Conservation (phyloP, 108 stramenopile genomes). For the Cyclotella cryptica region DNA sequence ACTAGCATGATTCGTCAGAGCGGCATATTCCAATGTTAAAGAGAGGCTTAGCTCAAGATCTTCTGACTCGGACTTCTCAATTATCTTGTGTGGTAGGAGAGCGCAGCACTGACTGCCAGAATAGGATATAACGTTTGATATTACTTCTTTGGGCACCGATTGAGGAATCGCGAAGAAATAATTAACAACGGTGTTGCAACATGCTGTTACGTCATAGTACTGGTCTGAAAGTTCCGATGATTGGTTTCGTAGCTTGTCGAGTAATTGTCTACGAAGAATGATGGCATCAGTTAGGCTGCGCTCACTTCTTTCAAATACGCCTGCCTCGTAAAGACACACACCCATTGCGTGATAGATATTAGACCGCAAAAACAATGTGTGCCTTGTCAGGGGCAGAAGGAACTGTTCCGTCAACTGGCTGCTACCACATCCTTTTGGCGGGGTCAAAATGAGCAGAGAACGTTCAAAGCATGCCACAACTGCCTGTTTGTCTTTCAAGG, state of each 20-base stretch:
- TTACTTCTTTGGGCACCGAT: conserved; percentile 11
- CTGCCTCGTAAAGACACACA: conserved; percentile 37
- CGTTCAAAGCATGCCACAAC: conserved; percentile 42
- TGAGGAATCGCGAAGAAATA: conserved; percentile 17
- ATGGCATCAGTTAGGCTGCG: conserved; percentile 28
- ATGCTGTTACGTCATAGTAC: background rate
- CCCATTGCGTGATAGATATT: conserved; percentile 44
- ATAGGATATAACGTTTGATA: conserved; percentile 15
- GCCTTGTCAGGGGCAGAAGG: conserved; percentile 19
- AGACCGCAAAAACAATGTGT: conserved; percentile 39
- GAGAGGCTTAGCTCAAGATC: conserved; percentile 44
- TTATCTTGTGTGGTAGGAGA: conserved; percentile 18
- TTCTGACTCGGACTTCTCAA: conserved; percentile 26
- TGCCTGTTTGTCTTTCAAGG: conserved; percentile 19
- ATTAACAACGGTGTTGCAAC: conserved; percentile 2
- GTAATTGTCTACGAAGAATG: conserved; percentile 31
- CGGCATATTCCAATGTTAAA: conserved; percentile 46
- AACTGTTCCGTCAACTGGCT: conserved; percentile 20
- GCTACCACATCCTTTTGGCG: conserved; percentile 13
- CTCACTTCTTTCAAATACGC: conserved; percentile 28
- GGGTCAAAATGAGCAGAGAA: conserved; percentile 32
- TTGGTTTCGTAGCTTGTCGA: conserved; percentile 24
- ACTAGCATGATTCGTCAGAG: conserved; percentile 40
- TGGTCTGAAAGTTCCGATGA: conserved; percentile 1
- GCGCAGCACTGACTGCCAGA: conserved; percentile 11